Percentiles rank a stretch among this genome's conserved stretches.
These are phyloP conservation scores for Xylaria sp. DNA, from an alignment of 2,329 filamentous ascomycete species.

Conservation along the genomic window DNA sequence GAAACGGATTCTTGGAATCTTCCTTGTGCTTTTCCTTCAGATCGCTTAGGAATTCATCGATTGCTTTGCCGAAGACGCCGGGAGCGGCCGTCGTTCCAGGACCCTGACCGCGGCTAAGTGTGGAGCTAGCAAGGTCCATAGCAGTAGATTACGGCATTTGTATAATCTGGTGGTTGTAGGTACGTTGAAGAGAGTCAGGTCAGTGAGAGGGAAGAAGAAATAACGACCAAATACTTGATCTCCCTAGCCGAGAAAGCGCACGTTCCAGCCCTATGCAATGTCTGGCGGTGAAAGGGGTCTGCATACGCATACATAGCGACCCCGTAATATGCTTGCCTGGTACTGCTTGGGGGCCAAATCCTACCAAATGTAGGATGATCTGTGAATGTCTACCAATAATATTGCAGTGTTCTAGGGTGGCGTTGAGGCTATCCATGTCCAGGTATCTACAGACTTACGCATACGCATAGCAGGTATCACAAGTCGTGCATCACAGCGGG, in stretches of 20 bases:
- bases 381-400: background rate
- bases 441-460: no score
- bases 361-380: background rate
- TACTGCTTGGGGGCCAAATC: constrained; percentile 1
- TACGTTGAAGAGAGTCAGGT: background rate
- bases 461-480: no score
- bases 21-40: constrained; percentile 26
- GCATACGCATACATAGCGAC: no score
- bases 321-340: background rate
- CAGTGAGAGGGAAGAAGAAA: background rate
- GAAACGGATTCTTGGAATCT: constrained; percentile 24
- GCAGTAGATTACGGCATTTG: background rate
- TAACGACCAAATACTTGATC: background rate
- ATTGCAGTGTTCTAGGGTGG: background rate
- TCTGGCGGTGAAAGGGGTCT: background rate
- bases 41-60: constrained; percentile 25
- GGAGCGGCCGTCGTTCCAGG: background rate
- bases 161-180: background rate
- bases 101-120: background rate
- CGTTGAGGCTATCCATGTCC: background rate
- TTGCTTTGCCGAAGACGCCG: constrained; percentile 15
- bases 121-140: constrained; percentile 8
- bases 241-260: background rate
- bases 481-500: background rate
- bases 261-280: background rate